Percentiles rank a stretch among this genome's conserved stretches.
Evolutionary conservation across 345 rosid species (phyloP).

Genomic region (Gossypium bickii): DNA sequence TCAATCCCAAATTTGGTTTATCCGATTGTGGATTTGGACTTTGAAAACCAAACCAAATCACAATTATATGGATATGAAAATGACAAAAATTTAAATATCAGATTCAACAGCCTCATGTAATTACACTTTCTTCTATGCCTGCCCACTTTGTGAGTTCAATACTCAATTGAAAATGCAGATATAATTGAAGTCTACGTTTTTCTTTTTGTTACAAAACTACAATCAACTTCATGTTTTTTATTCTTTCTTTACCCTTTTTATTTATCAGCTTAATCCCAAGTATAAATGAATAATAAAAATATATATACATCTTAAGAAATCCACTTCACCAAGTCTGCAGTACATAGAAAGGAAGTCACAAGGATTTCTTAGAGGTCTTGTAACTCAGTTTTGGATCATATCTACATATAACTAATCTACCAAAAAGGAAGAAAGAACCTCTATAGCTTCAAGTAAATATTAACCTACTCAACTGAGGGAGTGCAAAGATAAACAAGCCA

Average conservation of each 20-base stretch:
- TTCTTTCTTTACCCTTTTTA: too few species aligned
- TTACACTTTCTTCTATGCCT: not conserved
- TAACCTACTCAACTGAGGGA: conserved; percentile 21
- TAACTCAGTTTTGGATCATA: conserved; percentile 28
- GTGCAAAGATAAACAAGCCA: conserved; percentile 26
- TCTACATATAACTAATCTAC: conserved; percentile 40
- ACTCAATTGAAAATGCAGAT: too few species aligned
- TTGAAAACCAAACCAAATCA: too few species aligned
- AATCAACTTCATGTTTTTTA: too few species aligned
- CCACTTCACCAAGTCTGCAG: conserved; percentile 37
- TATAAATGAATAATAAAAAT: conserved; percentile 14
- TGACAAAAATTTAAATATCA: too few species aligned
- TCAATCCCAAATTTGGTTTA: too few species aligned
- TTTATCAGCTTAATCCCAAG: not conserved
- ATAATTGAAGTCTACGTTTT: too few species aligned
- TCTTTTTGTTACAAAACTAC: too few species aligned
- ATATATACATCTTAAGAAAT: conserved; percentile 30
- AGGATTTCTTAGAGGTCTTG: conserved; percentile 19
- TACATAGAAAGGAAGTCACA: conserved; percentile 26
- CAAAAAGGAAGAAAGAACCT: conserved; percentile 37
- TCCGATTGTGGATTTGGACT: too few species aligned
- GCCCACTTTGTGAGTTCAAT: too few species aligned
- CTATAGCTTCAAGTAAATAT: conserved; percentile 36
- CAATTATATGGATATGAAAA: too few species aligned
- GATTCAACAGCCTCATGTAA: not conserved